Evolutionary conservation across 148 eudicot genomes (phyloP), one percentile per base, ranked within the genome.

Genomic region (Rhododendron ferrugineum): DNA sequence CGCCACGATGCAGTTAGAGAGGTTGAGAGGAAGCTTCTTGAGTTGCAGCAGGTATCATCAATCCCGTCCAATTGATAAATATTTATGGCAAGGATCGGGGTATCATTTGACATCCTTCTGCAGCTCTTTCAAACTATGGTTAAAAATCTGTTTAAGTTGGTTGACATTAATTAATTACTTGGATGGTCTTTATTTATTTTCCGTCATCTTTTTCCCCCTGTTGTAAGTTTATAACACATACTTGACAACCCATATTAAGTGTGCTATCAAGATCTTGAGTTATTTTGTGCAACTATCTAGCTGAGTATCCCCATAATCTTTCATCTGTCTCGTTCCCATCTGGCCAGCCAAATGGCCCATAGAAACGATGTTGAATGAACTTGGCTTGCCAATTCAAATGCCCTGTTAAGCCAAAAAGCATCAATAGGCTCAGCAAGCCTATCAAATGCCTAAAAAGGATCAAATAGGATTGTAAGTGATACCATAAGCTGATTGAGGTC

Each of bases 1-100:
- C 98, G 98, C 28, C 99, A 94, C 88, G 98, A 95, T 86, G 98
- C 99, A 72, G 99, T 94, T 18, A 90, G 93, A 88, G 99, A 97
- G 37, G 92, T 97, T 72, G 99, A 97, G 93, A 92, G 89, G 85
- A 97, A 97, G 88, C 93, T 97, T 89, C 93, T 94, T 50, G 99
- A 97, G 83, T 91, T 95, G 90, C 98, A 97, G 83, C 99, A 97
- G 98, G 99, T 97, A 91, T 78, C 7, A 18, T 58, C 14, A 46
- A 54, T 66, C 56, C 42, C 30, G 23, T 83, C 73, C 62, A 77
- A 26, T 11, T 74, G 56, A 23, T 82, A 23, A 10, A 14, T 9
- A 11, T 60, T 82, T 70, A 44, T 49, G 44, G 18, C 7, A 5
- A 11, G 66, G 54, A 78, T 75, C 23, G 18, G 11, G 4, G 54